Evolutionary conservation across 2,329 filamentous ascomycete species (phyloP).

Genomic region (Pestalotiopsis sp.): DNA sequence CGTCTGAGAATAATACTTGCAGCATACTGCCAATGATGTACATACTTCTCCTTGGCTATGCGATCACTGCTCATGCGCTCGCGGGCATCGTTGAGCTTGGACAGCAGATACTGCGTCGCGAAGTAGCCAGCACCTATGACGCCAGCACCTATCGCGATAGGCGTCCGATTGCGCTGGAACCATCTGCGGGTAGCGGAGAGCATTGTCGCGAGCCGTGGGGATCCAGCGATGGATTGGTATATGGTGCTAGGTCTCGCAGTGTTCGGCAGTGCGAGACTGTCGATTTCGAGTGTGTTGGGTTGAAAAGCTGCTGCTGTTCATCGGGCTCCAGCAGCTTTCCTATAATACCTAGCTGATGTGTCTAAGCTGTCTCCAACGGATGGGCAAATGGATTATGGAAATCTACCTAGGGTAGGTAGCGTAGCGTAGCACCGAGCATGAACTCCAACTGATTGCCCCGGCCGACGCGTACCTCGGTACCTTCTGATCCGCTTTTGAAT

Average conservation of each 20-base stretch:
- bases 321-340: not conserved
- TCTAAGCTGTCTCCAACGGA: not conserved
- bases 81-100: constrained; percentile 88
- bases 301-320: not conserved
- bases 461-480: constrained; percentile 9
- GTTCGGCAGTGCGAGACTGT: not conserved
- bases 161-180: constrained; percentile 89
- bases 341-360: not conserved
- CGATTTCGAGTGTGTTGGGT: not conserved
- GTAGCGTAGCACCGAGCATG: not conserved
- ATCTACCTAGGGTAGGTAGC: not conserved
- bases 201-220: constrained; percentile 43
- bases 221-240: not conserved
- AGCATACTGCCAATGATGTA: constrained; percentile 2
- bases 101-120: constrained; percentile 88
- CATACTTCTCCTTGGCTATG: constrained; percentile 95
- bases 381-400: not conserved
- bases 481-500: constrained; percentile 1
- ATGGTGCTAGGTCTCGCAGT: not conserved
- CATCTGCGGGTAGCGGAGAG: constrained; percentile 79
- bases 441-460: not conserved
- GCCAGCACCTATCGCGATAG: constrained; percentile 84
- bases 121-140: constrained; percentile 89
- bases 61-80: constrained; percentile 97
- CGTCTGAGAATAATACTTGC: not conserved